A percentile compares a stretch with the other conserved stretches of the same genome.
Evolutionary conservation across 169 alveolate genomes (phyloP).

Genomic region (Eimeria nieschulzi): DNA sequence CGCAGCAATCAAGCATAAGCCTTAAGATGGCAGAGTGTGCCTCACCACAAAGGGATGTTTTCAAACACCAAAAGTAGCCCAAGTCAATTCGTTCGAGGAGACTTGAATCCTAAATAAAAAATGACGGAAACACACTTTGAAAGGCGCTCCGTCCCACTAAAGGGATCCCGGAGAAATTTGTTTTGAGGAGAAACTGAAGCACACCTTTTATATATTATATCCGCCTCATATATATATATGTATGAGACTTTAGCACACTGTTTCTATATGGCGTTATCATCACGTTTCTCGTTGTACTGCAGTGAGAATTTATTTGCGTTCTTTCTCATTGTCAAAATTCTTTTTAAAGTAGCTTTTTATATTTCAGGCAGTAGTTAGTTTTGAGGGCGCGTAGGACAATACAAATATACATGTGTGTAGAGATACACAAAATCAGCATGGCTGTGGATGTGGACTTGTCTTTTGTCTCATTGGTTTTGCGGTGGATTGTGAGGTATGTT

Average conservation of each 20-base stretch:
- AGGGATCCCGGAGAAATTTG: background rate
- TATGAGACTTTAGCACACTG: background rate
- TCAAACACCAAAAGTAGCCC: background rate
- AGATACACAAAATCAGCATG: background rate
- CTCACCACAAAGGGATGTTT: too few relatives aligned
- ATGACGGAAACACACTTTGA: background rate
- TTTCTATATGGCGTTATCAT: background rate
- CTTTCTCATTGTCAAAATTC: background rate
- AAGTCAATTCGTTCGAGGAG: background rate
- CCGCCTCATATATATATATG: background rate
- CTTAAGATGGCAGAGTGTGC: too few relatives aligned
- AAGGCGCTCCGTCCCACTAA: background rate
- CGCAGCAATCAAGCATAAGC: too few relatives aligned
- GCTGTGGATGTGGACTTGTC: too few relatives aligned
- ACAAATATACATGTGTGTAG: background rate
- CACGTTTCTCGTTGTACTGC: background rate
- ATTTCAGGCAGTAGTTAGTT: background rate
- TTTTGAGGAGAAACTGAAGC: background rate
- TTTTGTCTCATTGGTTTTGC: too few relatives aligned
- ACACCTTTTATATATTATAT: background rate
- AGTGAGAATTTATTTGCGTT: background rate
- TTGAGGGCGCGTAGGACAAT: background rate
- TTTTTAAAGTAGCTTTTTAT: background rate
- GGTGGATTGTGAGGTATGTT: background rate
- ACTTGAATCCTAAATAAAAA: background rate